Percentiles rank a stretch among this genome's conserved stretches.
phyloP scores from a whole-genome alignment of 2,329 filamentous ascomycete species.

The Arthrinium puccinioides region DNA sequence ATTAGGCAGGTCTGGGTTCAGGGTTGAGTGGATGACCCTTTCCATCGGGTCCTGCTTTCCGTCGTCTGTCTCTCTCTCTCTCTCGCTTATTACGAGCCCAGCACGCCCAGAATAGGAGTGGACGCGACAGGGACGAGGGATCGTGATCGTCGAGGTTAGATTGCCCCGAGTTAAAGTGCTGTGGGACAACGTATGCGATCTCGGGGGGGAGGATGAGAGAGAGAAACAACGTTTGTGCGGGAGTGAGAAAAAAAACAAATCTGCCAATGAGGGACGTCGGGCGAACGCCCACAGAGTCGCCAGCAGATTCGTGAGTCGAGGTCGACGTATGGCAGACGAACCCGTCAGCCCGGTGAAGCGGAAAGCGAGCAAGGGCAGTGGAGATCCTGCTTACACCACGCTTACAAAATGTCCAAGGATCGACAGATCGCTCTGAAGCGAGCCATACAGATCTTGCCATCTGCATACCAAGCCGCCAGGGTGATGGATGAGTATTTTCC shows the following conservation, averaged over 20 bases:
- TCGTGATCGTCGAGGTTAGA: conserved; percentile 1
- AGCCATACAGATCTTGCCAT: not conserved
- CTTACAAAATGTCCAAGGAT: conserved; percentile 3
- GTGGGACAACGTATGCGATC: not conserved
- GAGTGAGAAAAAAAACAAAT: not conserved
- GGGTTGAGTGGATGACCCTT: conserved; percentile 1
- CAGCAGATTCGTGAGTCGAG: not conserved
- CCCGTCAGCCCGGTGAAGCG: not conserved
- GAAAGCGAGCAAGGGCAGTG: not conserved
- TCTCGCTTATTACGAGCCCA: not conserved
- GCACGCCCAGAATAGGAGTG: conserved; percentile 1
- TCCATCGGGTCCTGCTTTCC: conserved; percentile 2
- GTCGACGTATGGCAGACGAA: not conserved
- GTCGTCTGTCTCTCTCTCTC: not conserved
- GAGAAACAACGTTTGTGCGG: not conserved
- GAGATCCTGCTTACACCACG: conserved; percentile 4
- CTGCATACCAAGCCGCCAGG: not conserved
- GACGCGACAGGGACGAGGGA: not conserved
- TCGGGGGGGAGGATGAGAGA: not conserved
- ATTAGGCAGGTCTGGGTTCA: conserved; percentile 3
- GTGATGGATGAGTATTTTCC: not conserved
- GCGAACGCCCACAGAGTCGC: not conserved
- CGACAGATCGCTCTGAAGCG: conserved; percentile 1
- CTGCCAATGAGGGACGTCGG: not conserved
- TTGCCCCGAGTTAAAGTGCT: not conserved